Percentiles rank a stretch among this genome's conserved stretches.
These are phyloP conservation scores for Solanum clarkiae DNA, from an alignment of 257 asterid genomes.

Conservation along the genomic window DNA sequence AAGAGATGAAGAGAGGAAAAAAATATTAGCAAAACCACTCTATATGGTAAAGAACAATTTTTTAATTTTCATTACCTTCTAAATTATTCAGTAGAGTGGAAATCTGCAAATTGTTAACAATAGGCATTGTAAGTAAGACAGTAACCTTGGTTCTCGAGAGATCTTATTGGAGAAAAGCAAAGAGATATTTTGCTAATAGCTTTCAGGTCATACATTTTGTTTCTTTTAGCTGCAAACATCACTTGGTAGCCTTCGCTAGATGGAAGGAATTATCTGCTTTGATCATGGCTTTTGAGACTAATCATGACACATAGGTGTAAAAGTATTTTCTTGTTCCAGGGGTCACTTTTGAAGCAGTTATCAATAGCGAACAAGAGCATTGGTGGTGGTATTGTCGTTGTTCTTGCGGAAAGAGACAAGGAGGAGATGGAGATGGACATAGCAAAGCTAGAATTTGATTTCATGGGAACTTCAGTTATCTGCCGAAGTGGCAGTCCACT, in stretches of 20 bases:
- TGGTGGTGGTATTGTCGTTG: constrained; percentile 93
- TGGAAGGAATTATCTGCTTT: neutral
- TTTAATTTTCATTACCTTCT: neutral
- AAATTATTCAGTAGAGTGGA: neutral
- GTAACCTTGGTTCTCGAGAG: neutral
- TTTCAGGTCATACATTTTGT: neutral
- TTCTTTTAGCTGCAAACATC: neutral
- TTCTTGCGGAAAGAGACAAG: constrained; percentile 97
- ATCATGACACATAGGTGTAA: neutral
- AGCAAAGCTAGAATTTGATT: constrained; percentile 80
- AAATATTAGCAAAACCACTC: neutral
- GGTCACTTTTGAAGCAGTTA: constrained; percentile 89
- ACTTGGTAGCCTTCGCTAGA: neutral
- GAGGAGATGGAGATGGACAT: constrained; percentile 98
- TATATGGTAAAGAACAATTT: neutral
- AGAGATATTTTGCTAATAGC: neutral
- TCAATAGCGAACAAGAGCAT: constrained; percentile 96
- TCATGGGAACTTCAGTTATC: constrained; percentile 93
- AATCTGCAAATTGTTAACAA: neutral
- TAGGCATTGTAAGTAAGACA: neutral
- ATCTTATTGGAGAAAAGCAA: neutral
- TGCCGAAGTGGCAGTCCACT: constrained; percentile 98
- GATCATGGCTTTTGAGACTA: neutral
- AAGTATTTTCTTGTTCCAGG: constrained; percentile 34
- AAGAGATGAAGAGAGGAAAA: neutral